Conservation (phyloP, 2,329 filamentous ascomycete species). For the Diaporthe sp. region DNA sequence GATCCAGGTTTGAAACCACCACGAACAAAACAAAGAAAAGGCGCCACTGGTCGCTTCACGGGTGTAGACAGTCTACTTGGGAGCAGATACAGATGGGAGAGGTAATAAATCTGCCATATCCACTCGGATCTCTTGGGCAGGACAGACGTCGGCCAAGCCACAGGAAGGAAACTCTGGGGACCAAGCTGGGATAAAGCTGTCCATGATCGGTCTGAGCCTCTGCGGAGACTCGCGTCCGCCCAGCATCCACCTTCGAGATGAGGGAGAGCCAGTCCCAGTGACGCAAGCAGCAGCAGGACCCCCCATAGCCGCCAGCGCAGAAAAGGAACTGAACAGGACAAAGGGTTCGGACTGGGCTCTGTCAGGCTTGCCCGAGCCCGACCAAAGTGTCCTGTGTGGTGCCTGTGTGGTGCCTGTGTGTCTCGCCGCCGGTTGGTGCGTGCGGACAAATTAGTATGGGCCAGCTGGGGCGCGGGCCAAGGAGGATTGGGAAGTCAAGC, state of each 20-base stretch:
- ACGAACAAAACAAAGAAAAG: not conserved
- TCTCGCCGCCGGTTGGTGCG: not conserved
- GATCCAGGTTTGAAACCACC: constrained; percentile 9
- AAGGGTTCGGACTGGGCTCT: not conserved
- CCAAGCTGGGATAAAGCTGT: constrained; percentile 26
- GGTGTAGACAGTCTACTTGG: not conserved
- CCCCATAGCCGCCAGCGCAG: too few relatives aligned
- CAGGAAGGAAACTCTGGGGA: constrained; percentile 19
- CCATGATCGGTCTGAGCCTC: constrained; percentile 27
- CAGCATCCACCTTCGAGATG: constrained; percentile 31
- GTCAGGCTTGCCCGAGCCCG: not conserved
- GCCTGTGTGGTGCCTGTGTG: not conserved
- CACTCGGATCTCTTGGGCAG: constrained; percentile 23
- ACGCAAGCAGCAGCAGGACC: constrained; percentile 1
- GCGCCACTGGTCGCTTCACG: constrained; percentile 18
- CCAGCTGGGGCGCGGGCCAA: constrained; percentile 19
- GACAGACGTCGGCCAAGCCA: constrained; percentile 28
- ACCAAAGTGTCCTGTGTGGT: not conserved
- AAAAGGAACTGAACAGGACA: not conserved
- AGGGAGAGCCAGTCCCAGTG: constrained; percentile 7
- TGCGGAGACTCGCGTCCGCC: constrained; percentile 18
- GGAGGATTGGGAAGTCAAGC: constrained; percentile 21
- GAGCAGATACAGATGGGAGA: not conserved
- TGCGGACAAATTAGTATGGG: constrained; percentile 25
- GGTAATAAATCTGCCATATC: constrained; percentile 19